These are phyloP conservation scores for Cyclotella sp. DNA, from an alignment of 108 stramenopile genomes.

Conservation along the genomic window DNA sequence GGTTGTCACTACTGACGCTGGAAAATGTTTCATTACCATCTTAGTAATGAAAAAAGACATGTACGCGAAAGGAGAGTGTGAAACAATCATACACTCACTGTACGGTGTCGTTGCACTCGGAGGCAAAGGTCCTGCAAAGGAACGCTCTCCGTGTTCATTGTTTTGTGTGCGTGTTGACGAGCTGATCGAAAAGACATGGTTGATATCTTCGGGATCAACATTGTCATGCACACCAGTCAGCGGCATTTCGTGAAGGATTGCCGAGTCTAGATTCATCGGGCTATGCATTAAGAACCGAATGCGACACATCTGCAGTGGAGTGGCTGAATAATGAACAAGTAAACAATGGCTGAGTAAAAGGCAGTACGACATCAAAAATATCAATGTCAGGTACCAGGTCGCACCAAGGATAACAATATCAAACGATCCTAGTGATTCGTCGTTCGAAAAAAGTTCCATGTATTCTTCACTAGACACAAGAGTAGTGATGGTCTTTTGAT, in stretches of 20 bases:
- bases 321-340: conserved; percentile 45
- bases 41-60: not conserved
- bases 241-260: conserved; percentile 78
- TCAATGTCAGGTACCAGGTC: not conserved
- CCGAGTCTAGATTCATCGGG: conserved; percentile 52
- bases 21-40: not conserved
- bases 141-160: conserved; percentile 50
- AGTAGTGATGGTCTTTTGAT: conserved; percentile 38
- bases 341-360: not conserved
- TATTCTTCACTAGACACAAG: conserved; percentile 39
- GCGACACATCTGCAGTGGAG: conserved; percentile 67
- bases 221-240: conserved; percentile 52
- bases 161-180: conserved; percentile 1
- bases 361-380: not conserved
- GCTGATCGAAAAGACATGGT: not conserved
- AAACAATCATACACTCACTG: conserved; percentile 12
- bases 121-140: conserved; percentile 52
- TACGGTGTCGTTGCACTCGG: conserved; percentile 62
- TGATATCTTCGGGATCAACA: conserved; percentile 41
- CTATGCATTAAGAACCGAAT: conserved; percentile 75
- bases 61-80: not conserved
- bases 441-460: conserved; percentile 51
- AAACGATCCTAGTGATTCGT: conserved; percentile 58
- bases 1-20: conserved; percentile 72
- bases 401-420: conserved; percentile 70